Evolutionary conservation across 2,329 filamentous ascomycete genomes (phyloP).

Genomic region (Aspergillus ochraceus): DNA sequence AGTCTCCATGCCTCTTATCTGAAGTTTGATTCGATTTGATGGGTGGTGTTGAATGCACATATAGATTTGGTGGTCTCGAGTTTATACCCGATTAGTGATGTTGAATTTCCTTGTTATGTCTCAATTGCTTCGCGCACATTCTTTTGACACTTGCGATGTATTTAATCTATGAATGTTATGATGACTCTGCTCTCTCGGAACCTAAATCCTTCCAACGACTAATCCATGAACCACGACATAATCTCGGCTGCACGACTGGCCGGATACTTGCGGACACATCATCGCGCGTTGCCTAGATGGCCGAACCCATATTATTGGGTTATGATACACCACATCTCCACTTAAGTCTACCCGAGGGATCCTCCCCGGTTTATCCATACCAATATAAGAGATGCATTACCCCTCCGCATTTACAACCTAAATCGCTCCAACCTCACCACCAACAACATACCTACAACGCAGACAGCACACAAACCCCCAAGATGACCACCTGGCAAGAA

Average conservation of each 20-base stretch:
- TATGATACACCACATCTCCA: no score
- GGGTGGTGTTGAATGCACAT: no score
- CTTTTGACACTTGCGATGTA: neutral
- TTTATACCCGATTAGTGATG: neutral
- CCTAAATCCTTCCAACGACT: no score
- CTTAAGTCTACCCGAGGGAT: no score
- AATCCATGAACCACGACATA: no score
- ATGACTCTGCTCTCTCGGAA: neutral
- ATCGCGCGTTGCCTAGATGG: no score
- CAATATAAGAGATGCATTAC: neutral
- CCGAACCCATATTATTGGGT: no score
- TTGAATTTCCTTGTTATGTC: neutral
- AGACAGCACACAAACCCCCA: neutral
- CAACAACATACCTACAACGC: no score
- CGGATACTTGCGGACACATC: no score
- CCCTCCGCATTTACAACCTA: neutral
- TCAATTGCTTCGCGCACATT: neutral
- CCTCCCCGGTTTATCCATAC: no score
- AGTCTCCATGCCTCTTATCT: conserved; percentile 30
- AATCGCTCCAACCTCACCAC: neutral
- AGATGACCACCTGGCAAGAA: conserved; percentile 12
- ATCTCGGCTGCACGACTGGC: no score
- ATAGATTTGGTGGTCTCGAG: no score
- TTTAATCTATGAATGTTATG: neutral
- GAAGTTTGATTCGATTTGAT: neutral